Percentiles rank a stretch among this genome's conserved stretches.
Evolutionary conservation across 2,329 filamentous ascomycete genomes (phyloP).

Genomic region (Trichoderma simmonsii): DNA sequence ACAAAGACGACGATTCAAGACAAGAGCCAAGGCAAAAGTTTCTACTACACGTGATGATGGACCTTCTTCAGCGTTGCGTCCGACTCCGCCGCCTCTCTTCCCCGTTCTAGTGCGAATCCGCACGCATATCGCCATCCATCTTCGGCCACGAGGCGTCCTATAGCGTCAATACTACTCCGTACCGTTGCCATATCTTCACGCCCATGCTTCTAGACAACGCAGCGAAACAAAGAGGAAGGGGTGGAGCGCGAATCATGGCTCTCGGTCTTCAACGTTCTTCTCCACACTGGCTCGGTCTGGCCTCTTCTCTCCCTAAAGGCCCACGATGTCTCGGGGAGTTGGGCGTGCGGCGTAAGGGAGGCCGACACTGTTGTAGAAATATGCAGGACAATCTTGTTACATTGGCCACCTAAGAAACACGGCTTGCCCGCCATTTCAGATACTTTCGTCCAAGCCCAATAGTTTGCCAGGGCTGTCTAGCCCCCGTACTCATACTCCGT

Average conservation of each 20-base stretch:
- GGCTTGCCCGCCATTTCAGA: constrained; percentile 10
- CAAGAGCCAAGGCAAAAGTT: constrained; percentile 25
- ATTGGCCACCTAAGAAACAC: constrained; percentile 7
- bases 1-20: constrained; percentile 33
- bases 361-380: constrained; percentile 15
- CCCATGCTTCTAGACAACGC: neutral
- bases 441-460: constrained; percentile 14
- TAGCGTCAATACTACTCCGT: neutral
- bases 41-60: constrained; percentile 27
- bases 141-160: neutral
- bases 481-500: constrained; percentile 14
- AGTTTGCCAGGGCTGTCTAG: constrained; percentile 5
- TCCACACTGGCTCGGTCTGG: neutral
- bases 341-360: constrained; percentile 12
- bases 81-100: neutral
- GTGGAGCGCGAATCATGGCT: neutral
- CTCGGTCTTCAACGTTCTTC: neutral
- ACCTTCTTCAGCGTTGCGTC: neutral
- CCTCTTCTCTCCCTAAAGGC: neutral
- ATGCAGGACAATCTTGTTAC: constrained; percentile 20
- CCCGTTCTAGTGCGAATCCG: neutral
- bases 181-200: neutral
- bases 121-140: neutral
- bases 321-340: constrained; percentile 13
- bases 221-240: neutral